phyloP scores from a whole-genome alignment of 2,329 filamentous ascomycete genomes.

The Pseudogymnoascus sp. region DNA sequence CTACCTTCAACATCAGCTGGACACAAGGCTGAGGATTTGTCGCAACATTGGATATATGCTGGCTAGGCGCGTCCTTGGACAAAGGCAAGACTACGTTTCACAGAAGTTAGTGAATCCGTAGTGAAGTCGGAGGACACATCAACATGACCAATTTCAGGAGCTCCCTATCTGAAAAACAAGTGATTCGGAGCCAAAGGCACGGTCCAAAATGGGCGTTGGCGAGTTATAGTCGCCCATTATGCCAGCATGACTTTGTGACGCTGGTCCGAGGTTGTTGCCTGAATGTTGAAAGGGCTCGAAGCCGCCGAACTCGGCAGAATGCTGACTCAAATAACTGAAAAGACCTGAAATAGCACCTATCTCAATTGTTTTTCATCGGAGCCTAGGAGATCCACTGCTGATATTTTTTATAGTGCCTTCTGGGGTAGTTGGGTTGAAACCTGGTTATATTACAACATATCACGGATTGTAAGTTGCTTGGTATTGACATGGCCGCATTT shows the following conservation, averaged over 20 bases:
- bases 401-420: neutral
- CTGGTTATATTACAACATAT: neutral
- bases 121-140: slow-evolving; percentile 26
- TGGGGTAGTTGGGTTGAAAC: too few species aligned
- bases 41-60: slow-evolving; percentile 13
- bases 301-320: slow-evolving; percentile 31
- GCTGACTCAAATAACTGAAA: slow-evolving; percentile 56
- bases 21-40: slow-evolving; percentile 22
- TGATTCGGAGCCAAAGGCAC: slow-evolving; percentile 52
- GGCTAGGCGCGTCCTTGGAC: slow-evolving; percentile 21
- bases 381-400: neutral
- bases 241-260: slow-evolving; percentile 17
- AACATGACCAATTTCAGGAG: slow-evolving; percentile 44
- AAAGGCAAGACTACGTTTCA: slow-evolving; percentile 26
- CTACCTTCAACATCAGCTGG: slow-evolving; percentile 17
- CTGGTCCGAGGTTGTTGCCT: slow-evolving; percentile 6
- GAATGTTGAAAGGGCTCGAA: slow-evolving; percentile 19
- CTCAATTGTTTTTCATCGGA: neutral
- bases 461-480: neutral
- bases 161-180: slow-evolving; percentile 38
- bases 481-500: neutral
- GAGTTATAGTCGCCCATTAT: slow-evolving; percentile 10
- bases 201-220: slow-evolving; percentile 37
- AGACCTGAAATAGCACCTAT: slow-evolving; percentile 56
- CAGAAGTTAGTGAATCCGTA: slow-evolving; percentile 22